Evolutionary conservation across 23 red algal species (phyloP).

Genomic region (Gracilariopsis chorda): DNA sequence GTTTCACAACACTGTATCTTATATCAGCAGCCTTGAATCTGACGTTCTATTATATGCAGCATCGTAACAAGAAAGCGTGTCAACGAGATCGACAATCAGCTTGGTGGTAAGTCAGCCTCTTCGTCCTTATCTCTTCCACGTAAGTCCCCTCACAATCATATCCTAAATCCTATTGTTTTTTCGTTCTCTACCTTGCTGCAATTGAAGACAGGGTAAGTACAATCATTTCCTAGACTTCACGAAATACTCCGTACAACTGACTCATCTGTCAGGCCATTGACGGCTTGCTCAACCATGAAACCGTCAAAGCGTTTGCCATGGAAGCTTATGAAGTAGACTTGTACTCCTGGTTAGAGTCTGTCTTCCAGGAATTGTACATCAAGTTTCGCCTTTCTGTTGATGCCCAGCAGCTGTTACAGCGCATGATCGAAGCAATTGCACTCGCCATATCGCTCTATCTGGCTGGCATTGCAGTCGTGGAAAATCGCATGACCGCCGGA

Average conservation of each 20-base stretch:
- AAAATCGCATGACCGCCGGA: conserved; percentile 53
- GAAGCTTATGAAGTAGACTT: conserved; percentile 57
- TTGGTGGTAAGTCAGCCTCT: background rate
- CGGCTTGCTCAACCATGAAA: conserved; percentile 85
- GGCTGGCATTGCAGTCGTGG: conserved; percentile 35
- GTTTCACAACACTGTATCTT: no score
- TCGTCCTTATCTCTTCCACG: background rate
- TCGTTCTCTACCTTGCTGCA: no score
- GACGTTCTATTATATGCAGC: background rate
- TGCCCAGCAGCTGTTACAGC: conserved; percentile 70
- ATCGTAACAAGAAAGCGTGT: background rate
- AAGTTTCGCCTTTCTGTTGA: conserved; percentile 36
- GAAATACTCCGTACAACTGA: background rate
- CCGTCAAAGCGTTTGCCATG: conserved; percentile 82
- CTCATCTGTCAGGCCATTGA: conserved; percentile 45
- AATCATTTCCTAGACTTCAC: background rate
- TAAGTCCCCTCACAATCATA: background rate
- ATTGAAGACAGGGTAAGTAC: background rate
- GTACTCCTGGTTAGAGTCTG: conserved; percentile 25
- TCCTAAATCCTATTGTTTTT: background rate
- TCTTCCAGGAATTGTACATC: conserved; percentile 31
- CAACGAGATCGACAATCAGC: conserved; percentile 2
- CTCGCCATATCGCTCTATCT: conserved; percentile 52
- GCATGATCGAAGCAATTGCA: conserved; percentile 55
- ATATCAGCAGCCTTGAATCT: no score